Conservation (phyloP, 2,329 filamentous ascomycete species). For the Didymellaceae sp. region DNA sequence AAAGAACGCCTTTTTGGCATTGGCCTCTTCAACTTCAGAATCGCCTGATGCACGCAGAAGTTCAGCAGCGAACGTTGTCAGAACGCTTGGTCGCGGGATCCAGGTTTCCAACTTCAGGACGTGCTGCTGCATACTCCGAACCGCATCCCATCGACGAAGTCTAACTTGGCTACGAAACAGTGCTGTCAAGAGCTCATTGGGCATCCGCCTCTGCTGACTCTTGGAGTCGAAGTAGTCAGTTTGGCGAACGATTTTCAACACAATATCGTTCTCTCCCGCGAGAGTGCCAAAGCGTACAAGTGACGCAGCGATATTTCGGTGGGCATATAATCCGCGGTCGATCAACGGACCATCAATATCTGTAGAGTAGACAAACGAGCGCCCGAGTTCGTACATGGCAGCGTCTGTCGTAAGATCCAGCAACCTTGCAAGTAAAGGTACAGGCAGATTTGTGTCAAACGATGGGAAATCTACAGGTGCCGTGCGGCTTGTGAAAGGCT, state of each 20-base stretch:
- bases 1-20: constrained; percentile 35
- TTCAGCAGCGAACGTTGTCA: constrained; percentile 40
- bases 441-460: constrained; percentile 55
- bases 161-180: constrained; percentile 54
- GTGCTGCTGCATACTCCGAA: constrained; percentile 48
- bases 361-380: constrained; percentile 60
- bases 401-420: constrained; percentile 58
- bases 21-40: constrained; percentile 12
- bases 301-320: constrained; percentile 58
- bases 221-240: constrained; percentile 26
- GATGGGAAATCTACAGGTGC: constrained; percentile 53
- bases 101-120: constrained; percentile 34
- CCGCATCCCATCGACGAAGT: constrained; percentile 50
- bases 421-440: constrained; percentile 56
- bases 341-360: constrained; percentile 64
- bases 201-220: constrained; percentile 36
- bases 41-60: constrained; percentile 34
- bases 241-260: constrained; percentile 40
- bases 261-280: constrained; percentile 53
- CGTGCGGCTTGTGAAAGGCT: constrained; percentile 35
- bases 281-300: constrained; percentile 62
- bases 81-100: constrained; percentile 33
- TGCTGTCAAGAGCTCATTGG: constrained; percentile 45
- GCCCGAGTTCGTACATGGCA: constrained; percentile 57
- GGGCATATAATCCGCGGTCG: constrained; percentile 51